Percentiles rank a stretch among this genome's conserved stretches.
Conservation (phyloP, 768 basidiomycete genomes). For the Kwoniella dejecticola region DNA sequence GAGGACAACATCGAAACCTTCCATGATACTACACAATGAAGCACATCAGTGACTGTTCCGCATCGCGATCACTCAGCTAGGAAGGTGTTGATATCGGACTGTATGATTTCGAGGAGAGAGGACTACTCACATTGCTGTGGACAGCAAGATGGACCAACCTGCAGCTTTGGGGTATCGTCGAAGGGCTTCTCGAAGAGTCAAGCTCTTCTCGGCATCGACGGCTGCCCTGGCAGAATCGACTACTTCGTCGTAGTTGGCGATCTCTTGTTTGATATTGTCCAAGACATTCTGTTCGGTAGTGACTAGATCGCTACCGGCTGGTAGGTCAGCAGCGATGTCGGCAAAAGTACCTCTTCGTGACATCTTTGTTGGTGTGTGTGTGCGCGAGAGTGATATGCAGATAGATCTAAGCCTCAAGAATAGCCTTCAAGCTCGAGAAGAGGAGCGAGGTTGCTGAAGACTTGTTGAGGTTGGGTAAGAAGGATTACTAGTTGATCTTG, state of each 20-base stretch:
- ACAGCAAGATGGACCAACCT: conserved; percentile 17
- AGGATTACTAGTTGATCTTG: background rate
- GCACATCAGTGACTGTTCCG: too few relatives aligned
- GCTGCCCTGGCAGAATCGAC: conserved; percentile 5
- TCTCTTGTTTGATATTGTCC: conserved; percentile 14
- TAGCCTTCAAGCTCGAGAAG: too few relatives aligned
- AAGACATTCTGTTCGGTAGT: conserved; percentile 21
- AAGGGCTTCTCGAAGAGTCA: conserved; percentile 17
- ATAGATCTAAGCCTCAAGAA: too few relatives aligned
- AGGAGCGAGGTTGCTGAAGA: too few relatives aligned
- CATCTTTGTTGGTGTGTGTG: background rate
- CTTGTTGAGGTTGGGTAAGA: background rate
- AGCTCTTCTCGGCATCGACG: conserved; percentile 3
- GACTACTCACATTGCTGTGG: conserved; percentile 10
- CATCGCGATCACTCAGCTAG: too few relatives aligned
- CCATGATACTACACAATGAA: conserved; percentile 5
- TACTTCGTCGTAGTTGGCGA: conserved; percentile 11
- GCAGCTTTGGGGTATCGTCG: conserved; percentile 14
- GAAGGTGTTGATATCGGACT: too few relatives aligned
- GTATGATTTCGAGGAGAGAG: too few relatives aligned
- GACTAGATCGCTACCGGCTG: conserved; percentile 8
- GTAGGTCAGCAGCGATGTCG: background rate
- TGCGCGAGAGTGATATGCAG: background rate
- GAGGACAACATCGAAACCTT: conserved; percentile 20
- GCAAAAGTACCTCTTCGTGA: background rate